These are phyloP conservation scores for Mycena rebaudengoi DNA, from an alignment of 768 basidiomycete species.

Conservation along the genomic window DNA sequence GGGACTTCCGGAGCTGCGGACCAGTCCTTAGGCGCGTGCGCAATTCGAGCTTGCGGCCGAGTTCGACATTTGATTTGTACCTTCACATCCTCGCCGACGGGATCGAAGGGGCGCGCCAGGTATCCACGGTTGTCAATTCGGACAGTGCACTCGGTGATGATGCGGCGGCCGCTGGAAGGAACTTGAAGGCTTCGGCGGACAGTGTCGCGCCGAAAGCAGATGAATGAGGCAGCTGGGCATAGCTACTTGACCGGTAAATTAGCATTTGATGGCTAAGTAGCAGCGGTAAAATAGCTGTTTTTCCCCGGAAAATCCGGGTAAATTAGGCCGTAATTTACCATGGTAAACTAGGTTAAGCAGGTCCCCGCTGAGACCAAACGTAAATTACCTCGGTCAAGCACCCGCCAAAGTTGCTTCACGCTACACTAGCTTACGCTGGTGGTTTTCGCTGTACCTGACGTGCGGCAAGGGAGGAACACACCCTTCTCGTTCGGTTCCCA, in stretches of 20 bases:
- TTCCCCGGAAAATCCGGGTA: neutral
- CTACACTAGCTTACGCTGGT: too few species aligned
- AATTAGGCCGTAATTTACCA: neutral
- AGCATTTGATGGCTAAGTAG: neutral
- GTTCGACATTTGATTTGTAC: slow-evolving; percentile 7
- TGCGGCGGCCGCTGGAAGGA: too few species aligned
- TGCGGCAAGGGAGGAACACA: too few species aligned
- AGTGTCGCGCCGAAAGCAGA: slow-evolving; percentile 4
- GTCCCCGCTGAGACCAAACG: neutral
- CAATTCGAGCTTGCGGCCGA: neutral
- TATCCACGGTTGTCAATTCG: neutral
- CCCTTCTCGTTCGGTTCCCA: too few species aligned
- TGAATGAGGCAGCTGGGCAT: slow-evolving; percentile 1
- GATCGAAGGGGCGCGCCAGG: neutral
- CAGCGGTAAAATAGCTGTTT: too few species aligned
- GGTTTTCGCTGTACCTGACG: too few species aligned
- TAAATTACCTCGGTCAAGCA: slow-evolving; percentile 1
- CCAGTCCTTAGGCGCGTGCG: neutral
- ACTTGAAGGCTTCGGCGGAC: neutral
- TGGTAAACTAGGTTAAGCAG: slow-evolving; percentile 11
- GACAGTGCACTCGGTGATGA: too few species aligned
- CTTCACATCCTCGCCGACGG: slow-evolving; percentile 7
- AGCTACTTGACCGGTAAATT: slow-evolving; percentile 6
- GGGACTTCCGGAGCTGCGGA: slow-evolving; percentile 2
- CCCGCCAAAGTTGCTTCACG: neutral